Conservation (phyloP, 2,329 filamentous ascomycete species). For the Alternaria sp. region DNA sequence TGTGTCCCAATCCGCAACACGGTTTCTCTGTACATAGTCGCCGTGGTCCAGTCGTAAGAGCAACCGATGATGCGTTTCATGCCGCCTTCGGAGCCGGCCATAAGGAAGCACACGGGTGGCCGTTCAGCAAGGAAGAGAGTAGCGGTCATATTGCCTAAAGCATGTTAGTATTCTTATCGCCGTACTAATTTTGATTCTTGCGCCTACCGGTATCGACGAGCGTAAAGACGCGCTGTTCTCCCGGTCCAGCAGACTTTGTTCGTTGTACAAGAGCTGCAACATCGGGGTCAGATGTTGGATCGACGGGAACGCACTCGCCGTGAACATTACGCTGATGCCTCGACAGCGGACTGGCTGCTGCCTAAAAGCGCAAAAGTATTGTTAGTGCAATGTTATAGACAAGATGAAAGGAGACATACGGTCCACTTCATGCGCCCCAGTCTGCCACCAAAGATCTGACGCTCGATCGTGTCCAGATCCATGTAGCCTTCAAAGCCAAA, state of each 20-base stretch:
- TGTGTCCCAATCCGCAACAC: conserved; percentile 56
- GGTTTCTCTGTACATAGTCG: conserved; percentile 56
- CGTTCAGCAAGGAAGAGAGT: conserved; percentile 53
- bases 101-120: conserved; percentile 55
- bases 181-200: neutral
- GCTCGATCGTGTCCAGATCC: conserved; percentile 51
- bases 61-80: conserved; percentile 59
- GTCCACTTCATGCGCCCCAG: conserved; percentile 51
- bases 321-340: conserved; percentile 43
- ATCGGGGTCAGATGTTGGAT: conserved; percentile 41
- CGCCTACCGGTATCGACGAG: conserved; percentile 48
- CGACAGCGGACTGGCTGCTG: conserved; percentile 42
- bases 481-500: conserved; percentile 57
- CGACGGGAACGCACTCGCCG: conserved; percentile 44
- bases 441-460: conserved; percentile 51
- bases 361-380: neutral
- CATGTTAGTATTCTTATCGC: neutral
- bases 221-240: conserved; percentile 41
- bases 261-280: conserved; percentile 33
- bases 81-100: conserved; percentile 58
- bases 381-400: neutral
- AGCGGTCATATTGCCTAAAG: conserved; percentile 55
- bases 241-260: conserved; percentile 33
- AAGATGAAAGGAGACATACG: conserved; percentile 19
- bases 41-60: conserved; percentile 57